Percentiles rank a stretch among this genome's conserved stretches.
Conservation (phyloP, 192 early-diverging fungal genomes). For the Cetraspora pellucida region DNA sequence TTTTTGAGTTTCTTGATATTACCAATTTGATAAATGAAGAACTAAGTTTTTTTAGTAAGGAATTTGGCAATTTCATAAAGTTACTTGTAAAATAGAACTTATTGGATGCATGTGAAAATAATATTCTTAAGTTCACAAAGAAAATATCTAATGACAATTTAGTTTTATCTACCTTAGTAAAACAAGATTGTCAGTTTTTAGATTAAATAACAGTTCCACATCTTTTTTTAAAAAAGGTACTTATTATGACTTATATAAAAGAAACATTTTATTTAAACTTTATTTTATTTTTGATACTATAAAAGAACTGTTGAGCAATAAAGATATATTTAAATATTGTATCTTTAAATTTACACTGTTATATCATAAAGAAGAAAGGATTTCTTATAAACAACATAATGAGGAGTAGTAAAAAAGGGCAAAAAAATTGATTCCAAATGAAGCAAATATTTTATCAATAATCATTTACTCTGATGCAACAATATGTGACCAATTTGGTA, state of each 20-base stretch:
- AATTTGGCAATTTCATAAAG: neutral
- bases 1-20: slow-evolving; percentile 1
- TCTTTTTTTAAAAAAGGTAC: neutral
- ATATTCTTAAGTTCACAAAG: slow-evolving; percentile 1
- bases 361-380: neutral
- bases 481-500: neutral
- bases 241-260: neutral
- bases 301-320: neutral
- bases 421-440: neutral
- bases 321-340: neutral
- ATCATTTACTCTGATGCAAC: neutral
- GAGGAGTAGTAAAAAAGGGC: neutral
- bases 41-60: neutral
- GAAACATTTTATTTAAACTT: neutral
- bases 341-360: neutral
- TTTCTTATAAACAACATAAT: neutral
- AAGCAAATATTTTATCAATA: slow-evolving; percentile 3
- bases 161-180: neutral
- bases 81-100: slow-evolving; percentile 13
- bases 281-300: neutral
- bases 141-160: neutral
- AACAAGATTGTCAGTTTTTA: neutral
- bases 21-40: neutral
- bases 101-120: neutral
- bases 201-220: neutral